Evolutionary conservation across 345 rosid species (phyloP).

Genomic region (Populus simonii): DNA sequence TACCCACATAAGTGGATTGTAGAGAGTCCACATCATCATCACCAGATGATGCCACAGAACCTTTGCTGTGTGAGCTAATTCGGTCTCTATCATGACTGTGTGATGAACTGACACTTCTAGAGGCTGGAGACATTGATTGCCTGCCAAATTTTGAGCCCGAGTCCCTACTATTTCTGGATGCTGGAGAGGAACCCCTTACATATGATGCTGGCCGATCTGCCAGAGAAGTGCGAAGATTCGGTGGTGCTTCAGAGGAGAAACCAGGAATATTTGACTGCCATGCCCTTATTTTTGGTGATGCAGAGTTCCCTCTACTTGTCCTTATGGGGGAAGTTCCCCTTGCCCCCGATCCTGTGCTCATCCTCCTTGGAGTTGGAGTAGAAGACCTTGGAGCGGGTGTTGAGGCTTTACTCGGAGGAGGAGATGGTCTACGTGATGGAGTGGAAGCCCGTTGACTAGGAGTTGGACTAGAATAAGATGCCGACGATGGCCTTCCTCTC

Average conservation of each 20-base stretch:
- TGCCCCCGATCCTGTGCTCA: constrained; percentile 62
- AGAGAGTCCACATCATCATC: constrained; percentile 81
- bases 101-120: constrained; percentile 88
- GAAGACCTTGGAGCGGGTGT: constrained; percentile 62
- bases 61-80: constrained; percentile 76
- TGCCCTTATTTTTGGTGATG: constrained; percentile 83
- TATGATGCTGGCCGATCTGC: constrained; percentile 91
- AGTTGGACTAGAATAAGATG: constrained; percentile 68
- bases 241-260: constrained; percentile 93
- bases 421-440: constrained; percentile 72
- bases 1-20: constrained; percentile 53
- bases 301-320: constrained; percentile 72
- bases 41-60: constrained; percentile 87
- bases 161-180: constrained; percentile 82
- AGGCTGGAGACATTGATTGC: constrained; percentile 93
- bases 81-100: constrained; percentile 84
- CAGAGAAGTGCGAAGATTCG: constrained; percentile 94
- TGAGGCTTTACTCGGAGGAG: constrained; percentile 66
- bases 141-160: constrained; percentile 51
- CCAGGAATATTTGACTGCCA: constrained; percentile 96
- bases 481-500: constrained; percentile 82
- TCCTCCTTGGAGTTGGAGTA: constrained; percentile 75
- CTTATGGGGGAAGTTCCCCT: constrained; percentile 80
- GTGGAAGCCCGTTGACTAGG: constrained; percentile 49
- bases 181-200: constrained; percentile 96